These are phyloP conservation scores for Discostella stelligeroides DNA, from an alignment of 108 stramenopile species.

Conservation along the genomic window DNA sequence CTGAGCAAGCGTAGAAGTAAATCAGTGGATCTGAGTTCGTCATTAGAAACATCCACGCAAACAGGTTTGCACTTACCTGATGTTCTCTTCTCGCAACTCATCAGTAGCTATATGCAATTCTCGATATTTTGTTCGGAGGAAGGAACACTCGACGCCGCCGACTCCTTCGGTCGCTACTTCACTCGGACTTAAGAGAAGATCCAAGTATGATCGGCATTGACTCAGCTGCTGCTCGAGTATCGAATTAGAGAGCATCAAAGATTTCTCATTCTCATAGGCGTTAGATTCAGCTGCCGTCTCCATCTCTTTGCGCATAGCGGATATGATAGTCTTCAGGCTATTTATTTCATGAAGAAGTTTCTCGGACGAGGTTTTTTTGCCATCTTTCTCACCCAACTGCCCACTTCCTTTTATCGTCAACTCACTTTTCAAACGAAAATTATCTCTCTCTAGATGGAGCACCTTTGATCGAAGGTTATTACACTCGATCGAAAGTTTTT, in stretches of 20 bases:
- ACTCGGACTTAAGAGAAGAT: slow-evolving; percentile 28
- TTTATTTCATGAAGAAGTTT: slow-evolving; percentile 20
- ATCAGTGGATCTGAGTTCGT: background rate
- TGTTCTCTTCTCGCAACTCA: slow-evolving; percentile 23
- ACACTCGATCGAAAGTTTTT: slow-evolving; percentile 33
- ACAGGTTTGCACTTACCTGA: slow-evolving; percentile 21
- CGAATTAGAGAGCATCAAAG: background rate
- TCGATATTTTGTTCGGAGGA: slow-evolving; percentile 27
- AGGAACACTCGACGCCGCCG: slow-evolving; percentile 20
- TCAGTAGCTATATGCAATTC: slow-evolving; percentile 25
- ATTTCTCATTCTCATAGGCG: background rate
- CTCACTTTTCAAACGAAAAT: slow-evolving; percentile 38
- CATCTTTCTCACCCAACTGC: slow-evolving; percentile 6
- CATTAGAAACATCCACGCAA: background rate
- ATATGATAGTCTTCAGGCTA: slow-evolving; percentile 36
- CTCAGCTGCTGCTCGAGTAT: slow-evolving; percentile 28
- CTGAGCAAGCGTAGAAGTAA: background rate
- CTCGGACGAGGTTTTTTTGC: background rate
- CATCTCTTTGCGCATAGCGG: slow-evolving; percentile 41
- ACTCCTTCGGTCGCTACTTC: background rate
- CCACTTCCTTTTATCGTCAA: slow-evolving; percentile 16
- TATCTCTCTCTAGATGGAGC: slow-evolving; percentile 21
- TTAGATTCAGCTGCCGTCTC: slow-evolving; percentile 22
- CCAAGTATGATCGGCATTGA: slow-evolving; percentile 36
- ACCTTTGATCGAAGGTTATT: slow-evolving; percentile 29